These are phyloP conservation scores for Isabelozyma heimii DNA, from an alignment of 805 yeast species.

Conservation along the genomic window DNA sequence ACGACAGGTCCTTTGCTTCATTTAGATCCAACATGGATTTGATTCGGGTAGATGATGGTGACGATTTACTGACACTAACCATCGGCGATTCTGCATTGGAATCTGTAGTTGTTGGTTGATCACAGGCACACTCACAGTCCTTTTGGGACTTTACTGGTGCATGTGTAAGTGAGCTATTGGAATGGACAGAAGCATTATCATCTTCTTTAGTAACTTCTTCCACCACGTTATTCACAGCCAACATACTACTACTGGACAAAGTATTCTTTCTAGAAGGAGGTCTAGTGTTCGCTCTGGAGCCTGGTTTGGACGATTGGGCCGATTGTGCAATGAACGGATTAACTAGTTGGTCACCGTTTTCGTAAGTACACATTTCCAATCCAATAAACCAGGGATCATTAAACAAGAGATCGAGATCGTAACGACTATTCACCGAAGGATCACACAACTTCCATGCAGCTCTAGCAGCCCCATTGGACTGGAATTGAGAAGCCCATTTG, in stretches of 20 bases:
- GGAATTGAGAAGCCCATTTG: slow-evolving; percentile 62
- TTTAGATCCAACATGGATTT: slow-evolving; percentile 30
- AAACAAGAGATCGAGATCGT: slow-evolving; percentile 52
- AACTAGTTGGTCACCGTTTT: slow-evolving; percentile 39
- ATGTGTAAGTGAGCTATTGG: slow-evolving; percentile 22
- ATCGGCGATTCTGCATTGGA: slow-evolving; percentile 1
- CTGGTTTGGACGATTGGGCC: neutral
- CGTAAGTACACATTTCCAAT: slow-evolving; percentile 60
- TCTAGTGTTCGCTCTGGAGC: slow-evolving; percentile 20
- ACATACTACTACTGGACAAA: slow-evolving; percentile 4
- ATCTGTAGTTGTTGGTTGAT: neutral
- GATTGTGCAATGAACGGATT: slow-evolving; percentile 26
- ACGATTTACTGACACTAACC: neutral
- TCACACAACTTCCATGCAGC: slow-evolving; percentile 74
- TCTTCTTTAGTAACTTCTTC: slow-evolving; percentile 1
- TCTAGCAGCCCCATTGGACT: slow-evolving; percentile 60
- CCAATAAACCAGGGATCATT: slow-evolving; percentile 62
- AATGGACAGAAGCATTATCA: slow-evolving; percentile 19
- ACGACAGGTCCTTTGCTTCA: neutral
- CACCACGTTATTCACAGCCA: slow-evolving; percentile 1
- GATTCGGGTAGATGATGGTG: slow-evolving; percentile 8
- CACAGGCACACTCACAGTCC: neutral
- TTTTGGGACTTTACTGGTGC: slow-evolving; percentile 11
- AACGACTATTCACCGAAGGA: slow-evolving; percentile 54
- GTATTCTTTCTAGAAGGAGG: slow-evolving; percentile 35